phyloP scores from a whole-genome alignment of 305 asterid genomes.

The Ruellia speciosa region DNA sequence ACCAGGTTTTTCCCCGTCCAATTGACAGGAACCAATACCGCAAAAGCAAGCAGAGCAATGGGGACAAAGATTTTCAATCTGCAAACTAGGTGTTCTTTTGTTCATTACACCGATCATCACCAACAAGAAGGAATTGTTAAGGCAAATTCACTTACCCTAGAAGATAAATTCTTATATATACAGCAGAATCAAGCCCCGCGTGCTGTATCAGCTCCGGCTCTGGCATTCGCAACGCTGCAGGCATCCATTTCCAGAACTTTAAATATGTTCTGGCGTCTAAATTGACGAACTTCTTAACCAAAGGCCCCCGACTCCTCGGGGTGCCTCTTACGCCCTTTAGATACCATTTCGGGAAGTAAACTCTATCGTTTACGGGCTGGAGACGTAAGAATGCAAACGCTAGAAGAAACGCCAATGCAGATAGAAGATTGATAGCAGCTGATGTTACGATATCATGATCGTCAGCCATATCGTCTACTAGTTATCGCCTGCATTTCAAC shows the following conservation, averaged over 20 bases:
- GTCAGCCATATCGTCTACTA: slow-evolving; percentile 44
- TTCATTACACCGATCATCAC: neutral
- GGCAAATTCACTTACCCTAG: slow-evolving; percentile 64
- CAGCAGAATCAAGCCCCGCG: slow-evolving; percentile 91
- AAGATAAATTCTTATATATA: slow-evolving; percentile 75
- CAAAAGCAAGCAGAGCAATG: slow-evolving; percentile 59
- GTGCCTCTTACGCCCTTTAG: slow-evolving; percentile 80
- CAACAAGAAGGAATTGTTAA: neutral
- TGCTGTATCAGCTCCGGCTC: slow-evolving; percentile 88
- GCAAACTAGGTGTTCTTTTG: slow-evolving; percentile 21
- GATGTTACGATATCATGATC: slow-evolving; percentile 52
- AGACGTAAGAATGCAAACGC: slow-evolving; percentile 85
- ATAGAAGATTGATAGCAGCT: slow-evolving; percentile 72
- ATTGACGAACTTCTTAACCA: slow-evolving; percentile 53
- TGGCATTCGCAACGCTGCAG: slow-evolving; percentile 92
- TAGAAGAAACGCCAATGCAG: slow-evolving; percentile 77
- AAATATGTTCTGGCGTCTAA: slow-evolving; percentile 57
- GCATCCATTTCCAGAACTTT: slow-evolving; percentile 91
- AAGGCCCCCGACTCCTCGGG: slow-evolving; percentile 60
- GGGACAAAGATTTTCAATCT: slow-evolving; percentile 89
- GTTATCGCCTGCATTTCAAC: neutral
- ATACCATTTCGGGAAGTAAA: slow-evolving; percentile 95
- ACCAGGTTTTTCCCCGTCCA: slow-evolving; percentile 59
- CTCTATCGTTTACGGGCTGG: slow-evolving; percentile 85
- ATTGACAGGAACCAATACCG: slow-evolving; percentile 73